Conservation (phyloP, 75 land plant genomes). For the Selaginella tamariscina region DNA sequence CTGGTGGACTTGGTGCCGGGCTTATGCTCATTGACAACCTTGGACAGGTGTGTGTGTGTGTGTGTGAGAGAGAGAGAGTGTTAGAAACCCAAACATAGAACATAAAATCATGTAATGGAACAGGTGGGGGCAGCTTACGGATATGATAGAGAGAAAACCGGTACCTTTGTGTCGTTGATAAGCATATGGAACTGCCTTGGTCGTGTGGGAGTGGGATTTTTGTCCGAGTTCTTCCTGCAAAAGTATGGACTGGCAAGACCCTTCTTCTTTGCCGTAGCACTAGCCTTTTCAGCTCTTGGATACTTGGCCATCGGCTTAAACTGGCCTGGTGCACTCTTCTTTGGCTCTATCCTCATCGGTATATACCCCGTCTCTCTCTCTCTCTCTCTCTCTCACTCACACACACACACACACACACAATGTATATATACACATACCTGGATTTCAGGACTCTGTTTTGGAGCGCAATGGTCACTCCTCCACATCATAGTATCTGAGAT, state of each 20-base stretch:
- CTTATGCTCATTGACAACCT: conserved; percentile 22
- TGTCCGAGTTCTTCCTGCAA: conserved; percentile 55
- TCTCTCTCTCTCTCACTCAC: too few relatives aligned
- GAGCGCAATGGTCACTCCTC: conserved; percentile 5
- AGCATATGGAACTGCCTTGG: conserved; percentile 95
- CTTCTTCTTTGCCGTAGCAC: conserved; percentile 42
- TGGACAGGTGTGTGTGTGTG: too few relatives aligned
- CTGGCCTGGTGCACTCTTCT: background rate
- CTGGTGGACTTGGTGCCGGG: conserved; percentile 22
- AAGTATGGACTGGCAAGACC: conserved; percentile 49
- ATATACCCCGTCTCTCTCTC: too few relatives aligned
- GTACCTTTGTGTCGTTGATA: conserved; percentile 66
- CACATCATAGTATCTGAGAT: conserved; percentile 7
- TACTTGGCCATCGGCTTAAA: conserved; percentile 4
- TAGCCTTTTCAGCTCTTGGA: background rate
- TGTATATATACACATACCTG: too few relatives aligned
- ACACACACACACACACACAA: too few relatives aligned
- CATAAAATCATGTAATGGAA: too few relatives aligned
- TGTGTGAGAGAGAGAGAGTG: too few relatives aligned
- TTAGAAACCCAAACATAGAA: too few relatives aligned
- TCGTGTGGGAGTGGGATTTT: conserved; percentile 70
- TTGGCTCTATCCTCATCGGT: conserved; percentile 11
- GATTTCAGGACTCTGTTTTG: too few relatives aligned
- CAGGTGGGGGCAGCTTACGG: conserved; percentile 81
- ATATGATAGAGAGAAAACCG: conserved; percentile 37